Evolutionary conservation across 2,329 filamentous ascomycete species (phyloP), one percentile per base, ranked within the genome.

Genomic region (Lasiodiplodia sp.): DNA sequence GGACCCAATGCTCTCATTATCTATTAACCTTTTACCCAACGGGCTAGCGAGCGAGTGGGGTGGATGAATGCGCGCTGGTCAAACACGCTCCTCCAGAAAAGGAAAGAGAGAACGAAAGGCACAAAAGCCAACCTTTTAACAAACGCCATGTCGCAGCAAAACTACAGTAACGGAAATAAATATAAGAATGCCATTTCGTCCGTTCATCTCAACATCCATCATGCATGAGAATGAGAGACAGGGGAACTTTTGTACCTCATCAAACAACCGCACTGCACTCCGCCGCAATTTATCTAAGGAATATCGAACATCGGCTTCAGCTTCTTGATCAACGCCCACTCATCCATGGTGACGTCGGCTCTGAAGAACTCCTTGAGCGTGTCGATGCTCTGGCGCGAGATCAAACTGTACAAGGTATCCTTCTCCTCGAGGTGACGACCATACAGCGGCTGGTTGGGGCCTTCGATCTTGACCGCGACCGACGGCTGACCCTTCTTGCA

Each of bases 401-500:
- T 93, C 70, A 92, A 86, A 72, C 91, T 95, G 87, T 97, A 98
- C 16, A 99, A 86, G 1, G 83, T 87, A 79, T 99, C 96, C 72
- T 89, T 88, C 80, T 99, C 95, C 81, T 99, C 96, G 63, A 99
- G 88, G 72, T 99, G 96, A 70, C 96, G 92, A 69, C 96, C 96
- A 78, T 99, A 99, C 69, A 91, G 88, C 18, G 96, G 96, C 84
- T 99, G 96, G 79, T 95, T 93, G 69, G 90, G 83, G 66, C 94
- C 95, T 83, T 99, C 96, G 75, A 99, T 96, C 87, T 99, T 99
- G 84, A 99, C 87, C 23, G 96, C 96, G 11, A 99, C 96, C 1
- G 94, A 96, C n/a, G 96, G 96, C 78, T 97, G 92, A 65, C 95
- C 95, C 83, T 94, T 95, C 83, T 99, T 99, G 85, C 93, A 97